Evolutionary conservation across 2,329 filamentous ascomycete species (phyloP), one percentile per base, ranked within the genome.

Genomic region (Aureobasidium pullulans): DNA sequence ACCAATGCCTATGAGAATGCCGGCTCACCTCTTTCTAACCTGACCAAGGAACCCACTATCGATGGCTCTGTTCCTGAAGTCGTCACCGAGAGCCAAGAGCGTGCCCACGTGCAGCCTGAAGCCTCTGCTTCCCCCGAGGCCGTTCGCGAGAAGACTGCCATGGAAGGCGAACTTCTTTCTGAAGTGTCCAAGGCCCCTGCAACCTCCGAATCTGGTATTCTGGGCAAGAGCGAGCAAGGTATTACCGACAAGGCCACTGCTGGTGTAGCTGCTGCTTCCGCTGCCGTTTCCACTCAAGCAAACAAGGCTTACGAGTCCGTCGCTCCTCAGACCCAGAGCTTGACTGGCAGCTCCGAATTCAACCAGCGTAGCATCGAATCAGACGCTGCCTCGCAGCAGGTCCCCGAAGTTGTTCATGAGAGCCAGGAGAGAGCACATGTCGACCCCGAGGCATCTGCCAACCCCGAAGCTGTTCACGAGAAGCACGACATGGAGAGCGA

Each of bases 21-120:
- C 16, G 47, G 52, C 16, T 6, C 31, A 2, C 50, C 50, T 31
- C 19, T 44, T 7, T 43, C 50, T 4, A 44, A 16, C 29, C n/a
- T 46, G n/a, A 57, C 16, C 43, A 47, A 57, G 43, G 54, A 59
- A 32, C 57, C 57, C 40, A 52, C 46, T 10, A 44, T 59, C 23
- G 57, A 59, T 34, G 56, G 47, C 23, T 52, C 57, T 37, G 81
- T 83, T n/a, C 59, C 59, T 10, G 89, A 68, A 89, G 85, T 74
- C 86, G 90, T 68, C 77, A 84, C 65, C 81, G 84, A 89, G 67
- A 89, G 85, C 74, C 87, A 90, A 68, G 77, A 84, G 65, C 81
- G 84, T 70, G 86, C 86, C 16, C 73, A 82, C 57, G 76, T 78
- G 44, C 75, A 78, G 3, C 83, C 87, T n/a, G 87, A 89, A 70